A percentile compares a stretch with the other conserved stretches of the same genome.
These are phyloP conservation scores for Zoysia matrella DNA, from an alignment of 202 grass and related monocot genomes.

Conservation along the genomic window DNA sequence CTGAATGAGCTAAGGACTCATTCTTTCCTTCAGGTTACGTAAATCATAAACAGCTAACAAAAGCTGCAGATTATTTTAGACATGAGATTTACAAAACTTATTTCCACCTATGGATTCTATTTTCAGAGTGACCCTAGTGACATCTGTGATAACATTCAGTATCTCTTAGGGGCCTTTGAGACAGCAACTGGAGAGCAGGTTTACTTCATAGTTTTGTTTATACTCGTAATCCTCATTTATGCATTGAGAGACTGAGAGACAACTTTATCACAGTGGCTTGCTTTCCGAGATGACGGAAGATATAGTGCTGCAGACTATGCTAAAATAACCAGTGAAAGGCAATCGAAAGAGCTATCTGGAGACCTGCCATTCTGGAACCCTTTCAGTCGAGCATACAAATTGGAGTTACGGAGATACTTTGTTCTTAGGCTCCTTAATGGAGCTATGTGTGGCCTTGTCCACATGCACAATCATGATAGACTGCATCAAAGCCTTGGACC, in stretches of 20 bases:
- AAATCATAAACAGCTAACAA: constrained; percentile 35
- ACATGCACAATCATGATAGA: constrained; percentile 87
- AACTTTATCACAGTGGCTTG: constrained; percentile 73
- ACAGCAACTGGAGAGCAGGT: constrained; percentile 94
- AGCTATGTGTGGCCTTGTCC: constrained; percentile 74
- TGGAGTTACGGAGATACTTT: constrained; percentile 76
- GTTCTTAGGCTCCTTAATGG: constrained; percentile 89
- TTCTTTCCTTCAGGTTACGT: constrained; percentile 78
- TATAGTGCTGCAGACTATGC: constrained; percentile 91
- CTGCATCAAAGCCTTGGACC: constrained; percentile 95
- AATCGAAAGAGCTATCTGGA: constrained; percentile 49
- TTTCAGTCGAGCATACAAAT: constrained; percentile 60
- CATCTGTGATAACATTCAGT: constrained; percentile 80
- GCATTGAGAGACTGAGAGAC: constrained; percentile 9
- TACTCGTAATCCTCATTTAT: constrained; percentile 8
- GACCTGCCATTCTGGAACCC: constrained; percentile 60
- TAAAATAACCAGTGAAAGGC: constrained; percentile 64
- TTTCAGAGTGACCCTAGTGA: constrained; percentile 56
- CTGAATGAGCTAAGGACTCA: constrained; percentile 83
- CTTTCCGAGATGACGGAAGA: constrained; percentile 79
- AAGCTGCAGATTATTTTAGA: constrained; percentile 31
- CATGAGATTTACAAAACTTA: constrained; percentile 11
- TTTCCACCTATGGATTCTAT: not conserved
- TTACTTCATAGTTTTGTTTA: constrained; percentile 26
- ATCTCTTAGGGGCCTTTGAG: constrained; percentile 91